Evolutionary conservation across 2,329 filamentous ascomycete genomes (phyloP).

Genomic region (Orbilia quercus): DNA sequence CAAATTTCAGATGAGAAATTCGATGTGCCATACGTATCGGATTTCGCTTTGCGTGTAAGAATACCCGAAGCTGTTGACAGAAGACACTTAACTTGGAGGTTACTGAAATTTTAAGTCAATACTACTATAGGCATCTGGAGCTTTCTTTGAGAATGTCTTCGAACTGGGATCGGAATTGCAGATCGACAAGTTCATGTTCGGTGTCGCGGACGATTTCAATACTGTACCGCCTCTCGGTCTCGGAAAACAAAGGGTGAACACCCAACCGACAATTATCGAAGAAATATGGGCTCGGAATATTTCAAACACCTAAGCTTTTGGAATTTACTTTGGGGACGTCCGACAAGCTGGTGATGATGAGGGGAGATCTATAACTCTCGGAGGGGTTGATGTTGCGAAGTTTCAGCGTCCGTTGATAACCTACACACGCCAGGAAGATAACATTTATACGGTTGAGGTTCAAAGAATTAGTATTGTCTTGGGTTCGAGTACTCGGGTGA

Average conservation of each 20-base stretch:
- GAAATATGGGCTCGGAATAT: neutral
- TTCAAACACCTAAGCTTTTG: neutral
- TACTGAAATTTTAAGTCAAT: neutral
- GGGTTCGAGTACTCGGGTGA: neutral
- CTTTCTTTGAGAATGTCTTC: neutral
- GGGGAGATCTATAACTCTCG: constrained; percentile 2
- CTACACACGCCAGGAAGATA: neutral
- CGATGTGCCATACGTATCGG: neutral
- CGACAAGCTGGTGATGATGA: neutral
- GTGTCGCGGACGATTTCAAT: neutral
- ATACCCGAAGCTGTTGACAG: neutral
- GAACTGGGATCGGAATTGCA: neutral
- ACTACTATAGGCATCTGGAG: neutral
- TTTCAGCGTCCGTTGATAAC: neutral
- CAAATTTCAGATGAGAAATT: neutral
- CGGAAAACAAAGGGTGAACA: neutral
- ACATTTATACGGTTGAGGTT: neutral
- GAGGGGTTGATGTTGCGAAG: constrained; percentile 23
- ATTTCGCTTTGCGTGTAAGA: neutral
- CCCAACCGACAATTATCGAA: neutral
- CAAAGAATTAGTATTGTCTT: neutral
- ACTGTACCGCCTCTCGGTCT: neutral
- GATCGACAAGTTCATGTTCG: neutral
- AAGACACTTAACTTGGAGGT: neutral
- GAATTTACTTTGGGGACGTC: constrained; percentile 1